Evolutionary conservation across 176 grass and related monocot species (phyloP).

Genomic region (Avena sativa): DNA sequence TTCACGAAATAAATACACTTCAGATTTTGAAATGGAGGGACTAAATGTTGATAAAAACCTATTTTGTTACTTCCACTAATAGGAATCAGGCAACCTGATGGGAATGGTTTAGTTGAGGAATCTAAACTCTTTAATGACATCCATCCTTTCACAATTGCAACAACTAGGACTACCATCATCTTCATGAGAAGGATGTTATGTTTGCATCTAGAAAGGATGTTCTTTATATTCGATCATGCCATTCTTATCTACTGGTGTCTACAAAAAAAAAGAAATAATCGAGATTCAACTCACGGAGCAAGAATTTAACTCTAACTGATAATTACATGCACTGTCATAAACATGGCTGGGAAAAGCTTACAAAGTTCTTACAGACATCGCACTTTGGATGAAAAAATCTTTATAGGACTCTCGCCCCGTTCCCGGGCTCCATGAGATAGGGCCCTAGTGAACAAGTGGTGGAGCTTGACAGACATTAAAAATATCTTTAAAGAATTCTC

Average conservation of each 20-base stretch:
- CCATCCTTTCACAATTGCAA: constrained; percentile 96
- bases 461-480: no score
- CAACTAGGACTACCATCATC: constrained; percentile 85
- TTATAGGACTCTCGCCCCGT: constrained; percentile 37
- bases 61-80: no score
- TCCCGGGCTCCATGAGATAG: no score
- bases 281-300: constrained; percentile 3
- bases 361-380: constrained; percentile 84
- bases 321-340: background rate
- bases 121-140: constrained; percentile 58
- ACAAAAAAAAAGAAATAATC: constrained; percentile 21
- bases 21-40: no score
- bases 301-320: constrained; percentile 23
- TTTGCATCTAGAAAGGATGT: constrained; percentile 94
- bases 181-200: constrained; percentile 91
- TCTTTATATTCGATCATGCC: constrained; percentile 82
- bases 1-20: no score
- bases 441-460: no score
- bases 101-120: background rate
- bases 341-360: constrained; percentile 46
- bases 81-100: no score
- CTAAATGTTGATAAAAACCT: no score
- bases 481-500: no score
- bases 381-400: constrained; percentile 86
- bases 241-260: constrained; percentile 82